These are phyloP conservation scores for Ailanthus altissimus DNA, from an alignment of 345 rosid species.

Conservation along the genomic window DNA sequence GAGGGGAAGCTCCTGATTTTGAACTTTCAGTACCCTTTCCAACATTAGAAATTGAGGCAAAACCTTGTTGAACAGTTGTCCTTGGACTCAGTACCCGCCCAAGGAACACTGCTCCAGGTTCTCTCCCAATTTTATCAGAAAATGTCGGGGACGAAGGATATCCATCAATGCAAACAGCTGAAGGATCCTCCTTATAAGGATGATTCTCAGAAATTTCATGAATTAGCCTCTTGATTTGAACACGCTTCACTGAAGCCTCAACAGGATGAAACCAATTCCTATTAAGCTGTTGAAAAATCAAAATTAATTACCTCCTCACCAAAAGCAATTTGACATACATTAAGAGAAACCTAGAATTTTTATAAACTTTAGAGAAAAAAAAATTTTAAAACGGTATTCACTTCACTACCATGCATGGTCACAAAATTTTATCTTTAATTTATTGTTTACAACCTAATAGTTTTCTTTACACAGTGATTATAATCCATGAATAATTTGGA, in stretches of 20 bases:
- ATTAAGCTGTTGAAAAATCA: constrained; percentile 56
- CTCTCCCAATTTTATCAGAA: constrained; percentile 38
- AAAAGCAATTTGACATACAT: not conserved
- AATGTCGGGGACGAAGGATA: constrained; percentile 24
- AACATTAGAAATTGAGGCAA: constrained; percentile 35
- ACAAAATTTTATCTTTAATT: not conserved
- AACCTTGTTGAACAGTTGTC: constrained; percentile 32
- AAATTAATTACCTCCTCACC: not conserved
- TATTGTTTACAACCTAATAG: not conserved
- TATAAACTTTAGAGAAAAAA: not conserved
- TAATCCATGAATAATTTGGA: not conserved
- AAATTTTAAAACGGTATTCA: not conserved
- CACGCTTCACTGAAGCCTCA: constrained; percentile 85
- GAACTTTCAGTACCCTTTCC: constrained; percentile 41
- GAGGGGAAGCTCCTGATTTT: constrained; percentile 30
- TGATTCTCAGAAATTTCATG: constrained; percentile 57
- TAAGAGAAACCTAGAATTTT: not conserved
- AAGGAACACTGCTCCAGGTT: constrained; percentile 34
- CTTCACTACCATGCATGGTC: not conserved
- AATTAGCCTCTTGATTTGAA: constrained; percentile 59
- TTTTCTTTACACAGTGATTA: not conserved
- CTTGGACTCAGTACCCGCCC: constrained; percentile 37
- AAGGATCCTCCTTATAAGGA: constrained; percentile 28
- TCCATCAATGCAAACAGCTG: constrained; percentile 37
- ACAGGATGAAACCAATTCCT: constrained; percentile 78